Base-by-base conservation (phyloP, 1,284 basidiomycete species). In the Ceratobasidium papillatum region DNA sequence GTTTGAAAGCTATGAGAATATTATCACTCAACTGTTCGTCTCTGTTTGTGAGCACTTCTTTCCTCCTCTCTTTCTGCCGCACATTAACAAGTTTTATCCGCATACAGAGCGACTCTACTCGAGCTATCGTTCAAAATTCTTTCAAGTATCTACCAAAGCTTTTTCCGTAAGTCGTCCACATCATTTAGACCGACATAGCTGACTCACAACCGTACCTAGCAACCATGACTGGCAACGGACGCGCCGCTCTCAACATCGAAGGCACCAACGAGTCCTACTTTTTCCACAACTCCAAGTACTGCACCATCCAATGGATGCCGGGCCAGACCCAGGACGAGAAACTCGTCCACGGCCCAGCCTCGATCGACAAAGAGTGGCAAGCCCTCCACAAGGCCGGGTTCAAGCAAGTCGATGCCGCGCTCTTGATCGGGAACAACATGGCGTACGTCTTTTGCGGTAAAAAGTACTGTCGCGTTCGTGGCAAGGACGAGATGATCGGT, bases 191-290 rank as follows among this genome's bases (percentile, higher is more conserved):
- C 19, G 11, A 3, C 32, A n/a, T 19, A 14, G 4, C n/a, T 34
- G 1, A 58, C 32, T 36, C 32, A 36, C 25, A 7, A 19, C 8
- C 54, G 30, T 2, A 34, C 27, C 9, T 14, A 32, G 32, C 30
- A 58, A 58, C 54, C 32, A 58, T 58, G 54, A 36, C 32, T 25
- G 54, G 54, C 17, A 58, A 58, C 54, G 54, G 54, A 34, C n/a
- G 61, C 38, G 63, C 63, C 32, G 63, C 63, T 12, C 49, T 65
- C 30, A 65, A 65, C 49, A 51, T 65, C 45, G 47, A 47, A 45
- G 34, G 34, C 63, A 65, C 63, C 63, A 65, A 65, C 47, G 30
- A 52, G 45, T n/a, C 63, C 45, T 52, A 52, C 47, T 52, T 65
- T 34, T 65, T 65, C 63, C 43, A 65, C 22, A 47, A 51, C 45